Percentiles rank a stretch among this genome's conserved stretches.
Evolutionary conservation across 208 protist species (phyloP).

Genomic region (Wallacemonas sp.): DNA sequence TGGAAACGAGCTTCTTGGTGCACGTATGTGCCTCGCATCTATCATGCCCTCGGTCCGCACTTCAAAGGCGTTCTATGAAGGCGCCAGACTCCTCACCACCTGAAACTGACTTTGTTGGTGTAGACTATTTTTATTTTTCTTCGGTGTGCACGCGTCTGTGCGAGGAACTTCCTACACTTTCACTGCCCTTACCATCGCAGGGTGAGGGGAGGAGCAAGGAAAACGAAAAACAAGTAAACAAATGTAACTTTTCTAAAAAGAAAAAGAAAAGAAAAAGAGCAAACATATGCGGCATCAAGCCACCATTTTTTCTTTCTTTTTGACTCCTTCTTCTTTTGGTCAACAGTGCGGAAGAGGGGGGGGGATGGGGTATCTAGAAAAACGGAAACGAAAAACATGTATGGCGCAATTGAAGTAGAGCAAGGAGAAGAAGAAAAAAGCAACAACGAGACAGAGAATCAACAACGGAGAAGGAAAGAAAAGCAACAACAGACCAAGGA

Average conservation of each 20-base stretch:
- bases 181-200: too few species aligned
- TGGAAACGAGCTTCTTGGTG: too few species aligned
- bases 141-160: too few species aligned
- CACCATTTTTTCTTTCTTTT: background rate
- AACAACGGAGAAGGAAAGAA: constrained; percentile 8
- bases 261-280: constrained; percentile 15
- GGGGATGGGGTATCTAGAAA: constrained; percentile 16
- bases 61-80: too few species aligned
- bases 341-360: background rate
- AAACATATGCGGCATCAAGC: background rate
- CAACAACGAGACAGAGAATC: background rate
- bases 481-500: background rate
- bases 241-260: background rate
- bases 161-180: too few species aligned
- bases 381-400: constrained; percentile 11
- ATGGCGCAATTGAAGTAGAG: constrained; percentile 1
- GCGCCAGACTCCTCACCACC: too few species aligned
- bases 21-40: too few species aligned
- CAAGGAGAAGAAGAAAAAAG: constrained; percentile 15
- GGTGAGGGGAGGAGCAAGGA: background rate
- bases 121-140: too few species aligned
- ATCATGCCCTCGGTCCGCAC: too few species aligned
- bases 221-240: constrained; percentile 2
- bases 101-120: too few species aligned
- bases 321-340: background rate